Percentiles rank a stretch among this genome's conserved stretches.
Conservation (phyloP, 2,329 filamentous ascomycete species). For the Bipolaris sorokiniana region DNA sequence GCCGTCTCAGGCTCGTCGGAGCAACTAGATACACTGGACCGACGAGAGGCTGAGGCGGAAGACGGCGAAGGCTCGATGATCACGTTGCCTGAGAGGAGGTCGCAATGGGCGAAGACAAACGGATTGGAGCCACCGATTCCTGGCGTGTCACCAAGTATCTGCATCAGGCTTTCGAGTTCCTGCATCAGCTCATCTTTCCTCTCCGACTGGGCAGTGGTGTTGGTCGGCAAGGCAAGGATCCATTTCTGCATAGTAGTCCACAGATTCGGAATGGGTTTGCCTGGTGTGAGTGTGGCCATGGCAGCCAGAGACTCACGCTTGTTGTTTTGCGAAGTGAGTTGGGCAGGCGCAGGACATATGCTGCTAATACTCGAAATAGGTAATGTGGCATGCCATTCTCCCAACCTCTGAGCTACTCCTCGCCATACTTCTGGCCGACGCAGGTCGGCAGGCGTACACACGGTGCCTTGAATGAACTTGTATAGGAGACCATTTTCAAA, state of each 20-base stretch:
- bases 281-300: conserved; percentile 58
- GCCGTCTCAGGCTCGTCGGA: conserved; percentile 40
- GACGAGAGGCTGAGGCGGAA: conserved; percentile 42
- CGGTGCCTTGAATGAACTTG: conserved; percentile 81
- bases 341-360: conserved; percentile 44
- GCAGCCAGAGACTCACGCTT: conserved; percentile 47
- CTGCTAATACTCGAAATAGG: conserved; percentile 60
- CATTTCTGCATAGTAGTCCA: conserved; percentile 98
- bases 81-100: conserved; percentile 94
- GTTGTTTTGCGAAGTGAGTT: conserved; percentile 41
- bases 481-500: conserved; percentile 98
- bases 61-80: conserved; percentile 71
- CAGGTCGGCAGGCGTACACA: conserved; percentile 81
- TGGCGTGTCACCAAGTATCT: conserved; percentile 74
- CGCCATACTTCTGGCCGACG: conserved; percentile 76
- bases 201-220: conserved; percentile 70
- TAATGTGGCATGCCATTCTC: conserved; percentile 86
- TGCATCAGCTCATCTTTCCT: conserved; percentile 72
- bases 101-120: conserved; percentile 93
- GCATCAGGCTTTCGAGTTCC: conserved; percentile 74
- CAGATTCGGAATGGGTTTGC: conserved; percentile 79
- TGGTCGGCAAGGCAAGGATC: conserved; percentile 81
- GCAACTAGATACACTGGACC: conserved; percentile 41
- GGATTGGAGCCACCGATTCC: conserved; percentile 72
- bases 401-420: conserved; percentile 82